Evolutionary conservation across 345 rosid genomes (phyloP).

Genomic region (Cardamine resedifolia): DNA sequence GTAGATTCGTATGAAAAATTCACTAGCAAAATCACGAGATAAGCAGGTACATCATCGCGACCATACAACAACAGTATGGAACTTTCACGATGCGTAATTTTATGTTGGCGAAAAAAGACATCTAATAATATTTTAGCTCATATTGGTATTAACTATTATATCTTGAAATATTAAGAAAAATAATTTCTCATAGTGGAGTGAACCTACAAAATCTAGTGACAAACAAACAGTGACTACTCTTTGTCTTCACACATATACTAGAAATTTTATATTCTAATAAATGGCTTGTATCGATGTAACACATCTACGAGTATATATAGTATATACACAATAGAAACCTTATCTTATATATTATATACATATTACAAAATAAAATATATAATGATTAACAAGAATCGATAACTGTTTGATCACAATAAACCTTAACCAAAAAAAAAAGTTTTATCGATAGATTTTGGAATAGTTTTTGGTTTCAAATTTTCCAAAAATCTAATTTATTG

Average conservation of each 20-base stretch:
- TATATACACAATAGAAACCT: not conserved
- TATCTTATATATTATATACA: not conserved
- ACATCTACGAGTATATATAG: not conserved
- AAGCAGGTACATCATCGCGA: slow-evolving; percentile 25
- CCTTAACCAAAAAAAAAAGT: too few species aligned
- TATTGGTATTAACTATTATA: slow-evolving; percentile 23
- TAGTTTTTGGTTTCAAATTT: too few species aligned
- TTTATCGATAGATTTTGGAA: too few species aligned
- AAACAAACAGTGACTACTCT: slow-evolving; percentile 20
- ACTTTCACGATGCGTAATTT: slow-evolving; percentile 3
- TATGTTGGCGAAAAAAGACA: slow-evolving; percentile 15
- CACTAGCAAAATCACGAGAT: slow-evolving; percentile 31
- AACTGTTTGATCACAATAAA: not conserved
- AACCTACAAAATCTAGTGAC: slow-evolving; percentile 42
- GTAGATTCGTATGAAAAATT: slow-evolving; percentile 21
- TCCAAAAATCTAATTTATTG: too few species aligned
- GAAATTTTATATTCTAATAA: slow-evolving; percentile 4
- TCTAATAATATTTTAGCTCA: slow-evolving; percentile 29
- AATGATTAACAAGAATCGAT: not conserved
- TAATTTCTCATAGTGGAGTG: slow-evolving; percentile 30
- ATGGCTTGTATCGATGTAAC: slow-evolving; percentile 17
- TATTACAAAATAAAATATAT: not conserved
- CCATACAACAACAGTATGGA: slow-evolving; percentile 28
- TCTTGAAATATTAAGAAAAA: slow-evolving; percentile 5
- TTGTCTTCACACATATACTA: slow-evolving; percentile 33